A percentile compares a stretch with the other conserved stretches of the same genome.
These are phyloP conservation scores for Fusarium brevicatenulatum DNA, from an alignment of 2,329 filamentous ascomycete genomes.

Conservation along the genomic window DNA sequence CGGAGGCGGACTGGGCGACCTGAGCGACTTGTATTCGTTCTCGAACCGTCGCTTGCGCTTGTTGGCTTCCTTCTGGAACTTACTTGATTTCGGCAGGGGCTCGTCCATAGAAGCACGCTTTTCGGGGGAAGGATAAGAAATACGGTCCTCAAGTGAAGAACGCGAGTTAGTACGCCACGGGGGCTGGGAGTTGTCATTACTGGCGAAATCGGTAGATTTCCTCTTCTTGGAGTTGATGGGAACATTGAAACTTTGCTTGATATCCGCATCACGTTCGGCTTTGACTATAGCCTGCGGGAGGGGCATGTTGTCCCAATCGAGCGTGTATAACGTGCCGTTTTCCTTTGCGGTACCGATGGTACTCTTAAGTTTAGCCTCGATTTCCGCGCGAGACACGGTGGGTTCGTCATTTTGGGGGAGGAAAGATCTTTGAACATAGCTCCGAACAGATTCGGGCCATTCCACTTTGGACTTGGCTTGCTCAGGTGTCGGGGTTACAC, in stretches of 20 bases:
- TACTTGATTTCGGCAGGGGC: slow-evolving; percentile 72
- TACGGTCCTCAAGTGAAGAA: slow-evolving; percentile 75
- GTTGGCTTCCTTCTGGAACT: slow-evolving; percentile 91
- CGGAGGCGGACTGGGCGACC: slow-evolving; percentile 66
- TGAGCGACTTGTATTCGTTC: slow-evolving; percentile 67
- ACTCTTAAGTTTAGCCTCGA: slow-evolving; percentile 85
- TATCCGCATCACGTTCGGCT: slow-evolving; percentile 69
- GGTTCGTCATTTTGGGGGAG: slow-evolving; percentile 74
- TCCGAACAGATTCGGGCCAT: slow-evolving; percentile 84
- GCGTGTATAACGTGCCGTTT: slow-evolving; percentile 72
- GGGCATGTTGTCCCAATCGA: slow-evolving; percentile 86
- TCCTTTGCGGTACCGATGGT: slow-evolving; percentile 87
- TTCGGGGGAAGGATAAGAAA: slow-evolving; percentile 67
- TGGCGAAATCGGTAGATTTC: slow-evolving; percentile 76
- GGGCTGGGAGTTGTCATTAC: slow-evolving; percentile 65
- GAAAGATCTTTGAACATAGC: slow-evolving; percentile 91
- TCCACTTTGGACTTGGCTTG: slow-evolving; percentile 70
- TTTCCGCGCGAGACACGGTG: slow-evolving; percentile 72
- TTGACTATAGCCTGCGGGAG: slow-evolving; percentile 86
- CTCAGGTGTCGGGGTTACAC: slow-evolving; percentile 45
- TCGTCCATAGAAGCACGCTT: slow-evolving; percentile 59
- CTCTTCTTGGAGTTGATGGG: slow-evolving; percentile 74
- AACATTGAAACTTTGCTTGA: slow-evolving; percentile 48
- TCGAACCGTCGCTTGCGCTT: slow-evolving; percentile 91
- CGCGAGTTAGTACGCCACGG: slow-evolving; percentile 79